Conservation (phyloP, 176 grass and related monocot genomes). For the Olyra latifolia region DNA sequence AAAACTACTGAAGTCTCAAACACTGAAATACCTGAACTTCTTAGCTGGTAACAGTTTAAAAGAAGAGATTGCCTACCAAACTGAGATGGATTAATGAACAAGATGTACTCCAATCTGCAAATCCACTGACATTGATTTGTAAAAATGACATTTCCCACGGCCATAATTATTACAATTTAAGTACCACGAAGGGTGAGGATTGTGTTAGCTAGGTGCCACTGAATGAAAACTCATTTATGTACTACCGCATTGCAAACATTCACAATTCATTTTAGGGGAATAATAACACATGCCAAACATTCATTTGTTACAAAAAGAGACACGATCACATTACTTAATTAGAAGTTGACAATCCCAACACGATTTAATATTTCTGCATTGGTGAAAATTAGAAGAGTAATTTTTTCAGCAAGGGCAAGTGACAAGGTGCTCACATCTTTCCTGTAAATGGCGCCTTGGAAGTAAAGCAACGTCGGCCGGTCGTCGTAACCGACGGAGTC, state of each 20-base stretch:
- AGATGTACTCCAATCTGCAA: neutral
- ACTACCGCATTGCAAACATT: conserved; percentile 19
- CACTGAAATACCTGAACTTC: neutral
- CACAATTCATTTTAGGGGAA: conserved; percentile 24
- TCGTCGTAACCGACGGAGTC: conserved; percentile 70
- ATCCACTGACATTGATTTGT: neutral
- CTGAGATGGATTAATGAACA: neutral
- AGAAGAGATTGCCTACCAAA: neutral
- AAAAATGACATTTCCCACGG: neutral
- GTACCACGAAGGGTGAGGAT: conserved; percentile 14
- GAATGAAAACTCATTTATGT: conserved; percentile 8
- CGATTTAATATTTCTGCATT: neutral
- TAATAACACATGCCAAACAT: conserved; percentile 19
- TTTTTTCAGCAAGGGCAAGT: neutral
- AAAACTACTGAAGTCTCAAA: neutral
- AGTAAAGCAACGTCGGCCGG: conserved; percentile 78
- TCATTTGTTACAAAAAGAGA: neutral
- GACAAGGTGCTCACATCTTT: conserved; percentile 72
- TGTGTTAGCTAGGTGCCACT: neutral
- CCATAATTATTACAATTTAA: neutral
- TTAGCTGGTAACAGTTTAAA: neutral
- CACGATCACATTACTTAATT: conserved; percentile 7
- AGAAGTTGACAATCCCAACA: neutral
- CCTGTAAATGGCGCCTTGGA: conserved; percentile 94
- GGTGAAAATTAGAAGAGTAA: neutral